Percentiles rank a stretch among this genome's conserved stretches.
phyloP scores from a whole-genome alignment of 208 protist species.

The Wallacemonas sp. region DNA sequence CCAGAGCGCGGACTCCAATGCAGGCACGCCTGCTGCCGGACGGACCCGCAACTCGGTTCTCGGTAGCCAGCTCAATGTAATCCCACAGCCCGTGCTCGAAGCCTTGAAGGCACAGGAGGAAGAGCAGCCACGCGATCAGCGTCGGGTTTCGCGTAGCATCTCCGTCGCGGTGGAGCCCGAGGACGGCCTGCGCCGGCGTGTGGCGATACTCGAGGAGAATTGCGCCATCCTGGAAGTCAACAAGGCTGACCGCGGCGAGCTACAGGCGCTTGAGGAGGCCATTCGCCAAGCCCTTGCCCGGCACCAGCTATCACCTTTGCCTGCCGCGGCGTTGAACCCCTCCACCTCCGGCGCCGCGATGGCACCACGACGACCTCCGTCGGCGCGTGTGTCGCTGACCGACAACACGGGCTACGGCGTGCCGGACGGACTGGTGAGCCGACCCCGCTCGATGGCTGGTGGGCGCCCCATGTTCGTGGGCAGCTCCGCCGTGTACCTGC shows the following conservation, averaged over 20 bases:
- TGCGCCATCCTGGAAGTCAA: slow-evolving; percentile 62
- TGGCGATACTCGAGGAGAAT: slow-evolving; percentile 75
- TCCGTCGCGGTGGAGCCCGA: slow-evolving; percentile 40
- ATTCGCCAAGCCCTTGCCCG: slow-evolving; percentile 27
- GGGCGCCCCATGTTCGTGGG: slow-evolving; percentile 71
- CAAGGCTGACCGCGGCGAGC: slow-evolving; percentile 76
- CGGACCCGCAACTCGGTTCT: background rate
- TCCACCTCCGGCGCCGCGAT: slow-evolving; percentile 2
- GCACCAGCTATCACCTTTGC: background rate
- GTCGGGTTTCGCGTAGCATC: slow-evolving; percentile 19
- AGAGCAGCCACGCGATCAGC: slow-evolving; percentile 7
- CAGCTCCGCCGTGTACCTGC: slow-evolving; percentile 42
- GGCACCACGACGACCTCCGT: slow-evolving; percentile 27
- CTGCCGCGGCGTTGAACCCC: background rate
- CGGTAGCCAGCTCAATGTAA: background rate
- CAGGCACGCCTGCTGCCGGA: slow-evolving; percentile 8
- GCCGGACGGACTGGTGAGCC: slow-evolving; percentile 10
- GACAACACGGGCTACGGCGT: slow-evolving; percentile 7
- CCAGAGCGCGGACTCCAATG: slow-evolving; percentile 5
- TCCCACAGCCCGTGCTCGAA: slow-evolving; percentile 48
- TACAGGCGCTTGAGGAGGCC: slow-evolving; percentile 50
- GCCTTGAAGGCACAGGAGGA: slow-evolving; percentile 30
- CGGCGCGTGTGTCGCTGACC: slow-evolving; percentile 6
- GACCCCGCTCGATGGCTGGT: background rate
- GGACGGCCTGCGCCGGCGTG: slow-evolving; percentile 56